phyloP scores from a whole-genome alignment of 225 moss, liverwort and hornwort species.

The Asterella californica region DNA sequence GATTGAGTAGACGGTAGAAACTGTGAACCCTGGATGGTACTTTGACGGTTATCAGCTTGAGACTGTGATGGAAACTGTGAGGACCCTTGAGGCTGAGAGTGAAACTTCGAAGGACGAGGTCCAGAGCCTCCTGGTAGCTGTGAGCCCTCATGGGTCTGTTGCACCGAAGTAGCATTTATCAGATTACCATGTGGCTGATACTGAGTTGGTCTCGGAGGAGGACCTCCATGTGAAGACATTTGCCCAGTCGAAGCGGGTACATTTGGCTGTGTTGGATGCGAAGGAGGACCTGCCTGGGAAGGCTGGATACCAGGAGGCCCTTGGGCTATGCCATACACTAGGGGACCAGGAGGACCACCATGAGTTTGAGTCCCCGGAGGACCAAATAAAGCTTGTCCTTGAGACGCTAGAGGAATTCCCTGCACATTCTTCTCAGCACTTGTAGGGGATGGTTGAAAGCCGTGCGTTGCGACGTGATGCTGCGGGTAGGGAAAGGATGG shows the following conservation, averaged over 20 bases:
- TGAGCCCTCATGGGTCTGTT: constrained; percentile 26
- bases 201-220: constrained; percentile 35
- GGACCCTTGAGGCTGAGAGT: constrained; percentile 24
- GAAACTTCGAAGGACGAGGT: constrained; percentile 32
- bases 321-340: constrained; percentile 20
- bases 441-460: constrained; percentile 14
- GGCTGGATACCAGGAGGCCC: constrained; percentile 28
- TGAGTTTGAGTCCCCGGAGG: constrained; percentile 28
- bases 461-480: constrained; percentile 32
- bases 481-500: constrained; percentile 53
- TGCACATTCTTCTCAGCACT: constrained; percentile 21
- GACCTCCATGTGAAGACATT: constrained; percentile 32
- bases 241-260: constrained; percentile 17
- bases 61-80: constrained; percentile 13
- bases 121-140: constrained; percentile 19
- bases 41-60: constrained; percentile 30
- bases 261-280: constrained; percentile 21
- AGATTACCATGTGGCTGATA: constrained; percentile 45
- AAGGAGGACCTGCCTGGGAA: constrained; percentile 16
- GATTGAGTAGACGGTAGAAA: constrained; percentile 41
- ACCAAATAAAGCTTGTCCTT: background rate
- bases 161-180: constrained; percentile 19
- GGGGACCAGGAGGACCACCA: constrained; percentile 43
- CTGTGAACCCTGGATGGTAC: constrained; percentile 16
- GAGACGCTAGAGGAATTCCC: constrained; percentile 4